A percentile compares a stretch with the other conserved stretches of the same genome.
Evolutionary conservation across 352 stramenopile species (phyloP).

Genomic region (Phytophthora pseudosyringae): DNA sequence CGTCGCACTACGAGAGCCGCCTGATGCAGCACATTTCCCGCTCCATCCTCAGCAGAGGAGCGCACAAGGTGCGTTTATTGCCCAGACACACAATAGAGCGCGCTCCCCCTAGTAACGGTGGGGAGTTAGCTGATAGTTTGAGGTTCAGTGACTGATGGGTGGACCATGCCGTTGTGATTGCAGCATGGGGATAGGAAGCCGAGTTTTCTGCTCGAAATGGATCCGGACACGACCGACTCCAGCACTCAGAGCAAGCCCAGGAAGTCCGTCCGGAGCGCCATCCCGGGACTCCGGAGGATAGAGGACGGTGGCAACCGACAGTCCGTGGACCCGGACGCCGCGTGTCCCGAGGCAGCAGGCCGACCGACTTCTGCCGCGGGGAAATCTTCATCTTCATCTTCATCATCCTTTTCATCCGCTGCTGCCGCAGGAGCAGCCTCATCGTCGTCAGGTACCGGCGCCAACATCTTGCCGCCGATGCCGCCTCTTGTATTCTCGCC

Average conservation of each 20-base stretch:
- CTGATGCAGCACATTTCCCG: slow-evolving; percentile 73
- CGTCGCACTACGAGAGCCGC: slow-evolving; percentile 66
- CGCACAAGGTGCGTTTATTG: slow-evolving; percentile 53
- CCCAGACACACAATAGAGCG: not conserved
- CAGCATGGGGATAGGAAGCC: slow-evolving; percentile 40
- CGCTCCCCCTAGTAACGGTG: slow-evolving; percentile 4
- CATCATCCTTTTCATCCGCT: not conserved
- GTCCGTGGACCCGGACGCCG: slow-evolving; percentile 33
- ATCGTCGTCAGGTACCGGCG: slow-evolving; percentile 20
- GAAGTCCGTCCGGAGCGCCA: slow-evolving; percentile 22
- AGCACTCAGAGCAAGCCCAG: slow-evolving; percentile 25
- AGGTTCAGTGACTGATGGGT: slow-evolving; percentile 31
- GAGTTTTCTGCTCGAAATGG: slow-evolving; percentile 40
- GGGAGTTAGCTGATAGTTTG: slow-evolving; percentile 6
- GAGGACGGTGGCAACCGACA: slow-evolving; percentile 29
- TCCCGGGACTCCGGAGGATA: slow-evolving; percentile 31
- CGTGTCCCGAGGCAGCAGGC: slow-evolving; percentile 33
- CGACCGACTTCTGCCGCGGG: slow-evolving; percentile 14
- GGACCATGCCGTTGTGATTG: slow-evolving; percentile 36
- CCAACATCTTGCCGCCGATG: slow-evolving; percentile 53
- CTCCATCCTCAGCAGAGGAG: slow-evolving; percentile 60
- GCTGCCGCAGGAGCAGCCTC: slow-evolving; percentile 17
- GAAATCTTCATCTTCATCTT: not conserved
- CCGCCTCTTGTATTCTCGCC: slow-evolving; percentile 64
- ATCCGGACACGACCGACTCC: slow-evolving; percentile 11